Evolutionary conservation across 106 monocot genomes (phyloP).

Genomic region (Acorus calamus): DNA sequence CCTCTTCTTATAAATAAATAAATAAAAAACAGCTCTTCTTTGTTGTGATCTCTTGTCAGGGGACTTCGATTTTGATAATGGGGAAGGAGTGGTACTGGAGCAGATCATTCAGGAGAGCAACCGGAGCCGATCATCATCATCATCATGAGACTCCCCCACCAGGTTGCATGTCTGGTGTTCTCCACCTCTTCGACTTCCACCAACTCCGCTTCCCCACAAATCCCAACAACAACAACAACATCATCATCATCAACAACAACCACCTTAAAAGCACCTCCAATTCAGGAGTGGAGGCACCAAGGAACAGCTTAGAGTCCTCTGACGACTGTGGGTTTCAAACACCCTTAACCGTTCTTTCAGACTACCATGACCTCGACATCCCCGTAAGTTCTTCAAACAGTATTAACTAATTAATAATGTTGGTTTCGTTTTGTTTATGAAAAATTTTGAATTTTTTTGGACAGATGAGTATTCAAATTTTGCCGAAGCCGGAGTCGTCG

Average conservation of each 20-base stretch:
- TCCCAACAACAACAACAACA: background rate
- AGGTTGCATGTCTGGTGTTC: conserved; percentile 50
- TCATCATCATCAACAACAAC: background rate
- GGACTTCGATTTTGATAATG: background rate
- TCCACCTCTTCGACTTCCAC: conserved; percentile 31
- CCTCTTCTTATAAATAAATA: too few species aligned
- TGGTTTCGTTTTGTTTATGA: background rate
- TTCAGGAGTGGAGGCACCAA: conserved; percentile 56
- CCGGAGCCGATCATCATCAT: too few species aligned
- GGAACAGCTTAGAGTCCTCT: conserved; percentile 50
- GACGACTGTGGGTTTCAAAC: conserved; percentile 13
- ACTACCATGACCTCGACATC: conserved; percentile 12
- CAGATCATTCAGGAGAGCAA: conserved; percentile 5
- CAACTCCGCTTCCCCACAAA: conserved; percentile 21
- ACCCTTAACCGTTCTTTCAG: conserved; percentile 3
- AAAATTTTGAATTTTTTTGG: background rate
- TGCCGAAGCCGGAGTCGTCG: conserved; percentile 1
- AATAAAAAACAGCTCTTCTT: too few species aligned
- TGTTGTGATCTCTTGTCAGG: too few species aligned
- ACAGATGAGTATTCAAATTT: conserved; percentile 7
- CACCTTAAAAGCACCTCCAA: too few species aligned
- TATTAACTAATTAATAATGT: background rate
- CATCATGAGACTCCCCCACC: conserved; percentile 6
- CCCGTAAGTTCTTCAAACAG: too few species aligned
- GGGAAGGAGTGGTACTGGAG: conserved; percentile 32